phyloP scores from a whole-genome alignment of 352 stramenopile species.

The Phytophthora sansomeana region DNA sequence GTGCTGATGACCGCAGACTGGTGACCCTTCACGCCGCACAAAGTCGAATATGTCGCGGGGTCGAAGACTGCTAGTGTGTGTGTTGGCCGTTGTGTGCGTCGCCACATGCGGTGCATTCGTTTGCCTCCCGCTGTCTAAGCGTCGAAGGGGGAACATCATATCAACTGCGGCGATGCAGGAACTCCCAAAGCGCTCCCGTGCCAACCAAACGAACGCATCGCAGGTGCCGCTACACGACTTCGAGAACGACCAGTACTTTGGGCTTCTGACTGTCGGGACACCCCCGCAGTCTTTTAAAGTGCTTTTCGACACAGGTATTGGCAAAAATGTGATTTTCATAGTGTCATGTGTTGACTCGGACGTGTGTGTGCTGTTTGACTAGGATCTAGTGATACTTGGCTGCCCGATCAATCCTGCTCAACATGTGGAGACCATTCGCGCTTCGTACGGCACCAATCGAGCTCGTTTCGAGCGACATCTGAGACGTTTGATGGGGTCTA shows the following conservation, averaged over 20 bases:
- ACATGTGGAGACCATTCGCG: slow-evolving; percentile 63
- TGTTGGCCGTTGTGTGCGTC: neutral
- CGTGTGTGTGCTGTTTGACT: neutral
- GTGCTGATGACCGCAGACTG: neutral
- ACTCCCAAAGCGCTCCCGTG: neutral
- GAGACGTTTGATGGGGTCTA: slow-evolving; percentile 57
- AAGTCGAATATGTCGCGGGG: neutral
- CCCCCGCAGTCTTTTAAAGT: slow-evolving; percentile 47
- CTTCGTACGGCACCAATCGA: slow-evolving; percentile 45
- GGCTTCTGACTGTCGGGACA: slow-evolving; percentile 33
- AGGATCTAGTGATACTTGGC: slow-evolving; percentile 50
- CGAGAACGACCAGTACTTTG: slow-evolving; percentile 43
- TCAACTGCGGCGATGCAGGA: slow-evolving; percentile 3
- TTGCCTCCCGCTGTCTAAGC: slow-evolving; percentile 6
- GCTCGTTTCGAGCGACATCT: slow-evolving; percentile 30
- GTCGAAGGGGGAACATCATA: neutral
- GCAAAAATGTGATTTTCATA: neutral
- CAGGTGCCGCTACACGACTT: slow-evolving; percentile 35
- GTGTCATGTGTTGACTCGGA: neutral
- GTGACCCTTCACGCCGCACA: neutral
- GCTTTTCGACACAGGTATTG: slow-evolving; percentile 7
- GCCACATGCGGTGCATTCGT: neutral
- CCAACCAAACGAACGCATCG: neutral
- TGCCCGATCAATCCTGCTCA: slow-evolving; percentile 45
- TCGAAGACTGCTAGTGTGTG: neutral